phyloP scores from a whole-genome alignment of 2,329 filamentous ascomycete genomes.

The Diplodia sapinea region DNA sequence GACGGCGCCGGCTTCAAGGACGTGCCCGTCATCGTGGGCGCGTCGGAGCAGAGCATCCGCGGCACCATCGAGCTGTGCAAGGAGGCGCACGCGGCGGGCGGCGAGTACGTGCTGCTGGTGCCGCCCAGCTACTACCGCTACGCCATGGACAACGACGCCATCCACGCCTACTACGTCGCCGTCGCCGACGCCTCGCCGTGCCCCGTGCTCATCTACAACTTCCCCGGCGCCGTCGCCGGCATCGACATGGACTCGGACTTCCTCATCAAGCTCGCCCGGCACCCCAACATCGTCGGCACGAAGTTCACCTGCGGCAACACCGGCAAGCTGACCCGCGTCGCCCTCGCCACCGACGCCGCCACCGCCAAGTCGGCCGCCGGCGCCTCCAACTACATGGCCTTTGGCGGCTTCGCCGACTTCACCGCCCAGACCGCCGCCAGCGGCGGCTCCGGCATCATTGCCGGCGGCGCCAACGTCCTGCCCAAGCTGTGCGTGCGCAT shows the following conservation, averaged over 20 bases:
- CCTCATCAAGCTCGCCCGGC: constrained; percentile 76
- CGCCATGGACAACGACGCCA: constrained; percentile 74
- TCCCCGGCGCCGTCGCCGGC: constrained; percentile 83
- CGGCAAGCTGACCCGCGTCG: constrained; percentile 84
- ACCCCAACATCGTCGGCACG: constrained; percentile 84
- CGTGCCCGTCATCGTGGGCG: constrained; percentile 82
- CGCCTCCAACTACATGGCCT: constrained; percentile 72
- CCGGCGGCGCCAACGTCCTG: constrained; percentile 83
- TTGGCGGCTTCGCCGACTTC: constrained; percentile 88
- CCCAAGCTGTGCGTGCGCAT: constrained; percentile 81
- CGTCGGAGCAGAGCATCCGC: constrained; percentile 79
- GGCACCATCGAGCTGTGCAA: constrained; percentile 78
- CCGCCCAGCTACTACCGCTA: constrained; percentile 83
- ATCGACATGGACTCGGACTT: constrained; percentile 91
- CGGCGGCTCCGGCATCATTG: constrained; percentile 83
- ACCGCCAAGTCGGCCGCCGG: constrained; percentile 56
- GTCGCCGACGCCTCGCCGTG: constrained; percentile 78
- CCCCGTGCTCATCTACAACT: constrained; percentile 88
- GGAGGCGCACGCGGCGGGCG: constrained; percentile 70
- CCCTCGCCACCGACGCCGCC: constrained; percentile 72
- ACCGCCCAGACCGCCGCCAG: constrained; percentile 79
- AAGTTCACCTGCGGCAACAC: constrained; percentile 94
- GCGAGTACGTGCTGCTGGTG: constrained; percentile 79
- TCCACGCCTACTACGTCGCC: constrained; percentile 74
- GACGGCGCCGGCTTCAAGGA: constrained; percentile 77